Conservation (phyloP, 495 filamentous ascomycete genomes). For the Penicillium chermesinum region DNA sequence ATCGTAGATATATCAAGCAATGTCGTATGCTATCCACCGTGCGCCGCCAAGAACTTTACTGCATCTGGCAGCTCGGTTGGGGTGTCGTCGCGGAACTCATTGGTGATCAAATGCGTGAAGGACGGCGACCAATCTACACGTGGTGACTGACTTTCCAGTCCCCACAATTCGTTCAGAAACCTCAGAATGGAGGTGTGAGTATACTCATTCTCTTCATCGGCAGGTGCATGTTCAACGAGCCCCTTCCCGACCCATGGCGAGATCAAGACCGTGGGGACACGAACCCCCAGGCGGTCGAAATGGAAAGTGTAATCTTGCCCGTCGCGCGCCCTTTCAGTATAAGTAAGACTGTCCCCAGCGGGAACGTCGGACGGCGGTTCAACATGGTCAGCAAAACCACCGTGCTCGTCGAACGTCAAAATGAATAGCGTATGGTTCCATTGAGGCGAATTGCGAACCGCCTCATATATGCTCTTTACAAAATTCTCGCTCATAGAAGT, state of each 20-base stretch:
- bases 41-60: slow-evolving; percentile 14
- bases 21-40: neutral
- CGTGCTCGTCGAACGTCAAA: slow-evolving; percentile 47
- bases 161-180: slow-evolving; percentile 40
- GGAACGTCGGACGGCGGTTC: slow-evolving; percentile 41
- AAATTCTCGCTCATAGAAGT: slow-evolving; percentile 46
- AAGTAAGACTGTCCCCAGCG: slow-evolving; percentile 36
- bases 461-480: slow-evolving; percentile 49
- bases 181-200: slow-evolving; percentile 44
- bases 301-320: slow-evolving; percentile 41
- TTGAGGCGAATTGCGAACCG: slow-evolving; percentile 40
- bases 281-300: slow-evolving; percentile 47
- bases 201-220: slow-evolving; percentile 30
- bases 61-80: slow-evolving; percentile 23
- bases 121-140: slow-evolving; percentile 42
- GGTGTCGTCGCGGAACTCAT: slow-evolving; percentile 26
- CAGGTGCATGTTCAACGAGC: slow-evolving; percentile 33
- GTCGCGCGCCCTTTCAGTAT: slow-evolving; percentile 36
- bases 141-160: slow-evolving; percentile 36
- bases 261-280: slow-evolving; percentile 46
- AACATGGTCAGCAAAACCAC: slow-evolving; percentile 49
- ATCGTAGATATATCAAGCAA: neutral
- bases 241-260: slow-evolving; percentile 47
- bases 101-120: slow-evolving; percentile 32
- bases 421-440: slow-evolving; percentile 49